Base-by-base conservation (phyloP, 495 filamentous ascomycete species). In the Eremomyces bilateralis region DNA sequence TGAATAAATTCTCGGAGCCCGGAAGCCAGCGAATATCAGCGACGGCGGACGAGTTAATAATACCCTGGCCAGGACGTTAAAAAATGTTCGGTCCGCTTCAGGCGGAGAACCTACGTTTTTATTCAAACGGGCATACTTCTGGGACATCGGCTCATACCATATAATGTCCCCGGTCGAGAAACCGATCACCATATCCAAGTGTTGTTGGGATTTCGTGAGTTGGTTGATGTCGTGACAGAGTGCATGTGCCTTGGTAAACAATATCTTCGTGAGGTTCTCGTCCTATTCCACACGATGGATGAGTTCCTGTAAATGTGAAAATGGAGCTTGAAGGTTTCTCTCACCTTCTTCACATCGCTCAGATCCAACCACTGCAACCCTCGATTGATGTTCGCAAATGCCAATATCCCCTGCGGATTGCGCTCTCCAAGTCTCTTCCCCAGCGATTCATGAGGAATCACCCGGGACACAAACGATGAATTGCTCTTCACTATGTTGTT, bases 401-500 rank as follows among this genome's bases (percentile, higher is more conserved):
- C 80, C 54, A 82, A 85, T 1, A 85, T 48, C 0, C 82, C 85
- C 40, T 91, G 78, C 12, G 63, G 56, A 20, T 71, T 66, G 34
- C 76, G 73, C 15, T 95, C 90, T 33, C 69, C 62, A 32, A 95
- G 52, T 35, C 80, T 65, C 51, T 90, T 93, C 1, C 58, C 57
- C 18, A 88, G 51, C 6, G 66, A 61, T 42, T 97, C 90, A 51
- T 93, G 78, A 4, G 79, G 69, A 31, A 94, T 90, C n/a, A 92
- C 84, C 34, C 88, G 60, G 4, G 84, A 93, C 15, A 97, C 82
- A 48, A 93, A 95, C 3, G 82, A 85, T 15, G 88, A 95, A 54
- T 91, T 94, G 57, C 81, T 94, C 61, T 97, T 97, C 27, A 83
- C 69, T 45, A 97, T 83, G 51, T 88, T 95, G 53, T 81, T 93